Base-by-base conservation (phyloP, 176 grass and related monocot genomes). In the Triticum monococcum region DNA sequence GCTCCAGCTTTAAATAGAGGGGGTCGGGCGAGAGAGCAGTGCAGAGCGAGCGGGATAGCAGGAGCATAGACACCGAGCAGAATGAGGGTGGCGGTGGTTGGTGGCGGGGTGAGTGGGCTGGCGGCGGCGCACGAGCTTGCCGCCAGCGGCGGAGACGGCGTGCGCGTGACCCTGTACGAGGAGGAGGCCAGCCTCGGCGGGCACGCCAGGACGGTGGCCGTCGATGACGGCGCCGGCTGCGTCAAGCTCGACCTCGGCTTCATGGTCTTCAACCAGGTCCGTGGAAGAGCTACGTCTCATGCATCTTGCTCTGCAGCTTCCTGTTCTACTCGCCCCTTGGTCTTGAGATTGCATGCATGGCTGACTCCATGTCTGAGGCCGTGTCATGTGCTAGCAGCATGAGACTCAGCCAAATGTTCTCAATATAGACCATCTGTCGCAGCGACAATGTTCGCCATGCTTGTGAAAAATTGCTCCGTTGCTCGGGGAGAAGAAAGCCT, bases 201-300 rank as follows among this genome's bases (percentile, higher is more conserved):
- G 5, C 10, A 72, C 7, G 69, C 69, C 36, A 43, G 36, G 12
- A 72, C 37, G 69, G 69, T 72, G 69, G 69, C 69, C 22, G 69
- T 25, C 69, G 11, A n/a, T 0, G 69, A 72, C 37, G 69, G 69
- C 37, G 69, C 30, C 16, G 31, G 66, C 66, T 18, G 32, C 30
- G 66, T 43, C 69, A 38, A 72, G 9, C 69, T 72, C 69, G 69
- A 72, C 69, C 69, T 72, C 69, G 69, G 68, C 69, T 72, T 72
- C 37, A 72, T 72, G 69, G 23, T 38, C 37, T 72, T 72, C 69
- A 72, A 72, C 22, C 22, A 43, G 69, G 68, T 71, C 20, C 18
- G 33, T 59, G 0, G 7, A 59, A 1, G 56, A 59, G 56, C 56
- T 57, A 22, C 0, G 54, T 2, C 52, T 57, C 52, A 57, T 57